These are phyloP conservation scores for Exidia glandulosa DNA, from an alignment of 768 basidiomycete genomes.

Conservation along the genomic window DNA sequence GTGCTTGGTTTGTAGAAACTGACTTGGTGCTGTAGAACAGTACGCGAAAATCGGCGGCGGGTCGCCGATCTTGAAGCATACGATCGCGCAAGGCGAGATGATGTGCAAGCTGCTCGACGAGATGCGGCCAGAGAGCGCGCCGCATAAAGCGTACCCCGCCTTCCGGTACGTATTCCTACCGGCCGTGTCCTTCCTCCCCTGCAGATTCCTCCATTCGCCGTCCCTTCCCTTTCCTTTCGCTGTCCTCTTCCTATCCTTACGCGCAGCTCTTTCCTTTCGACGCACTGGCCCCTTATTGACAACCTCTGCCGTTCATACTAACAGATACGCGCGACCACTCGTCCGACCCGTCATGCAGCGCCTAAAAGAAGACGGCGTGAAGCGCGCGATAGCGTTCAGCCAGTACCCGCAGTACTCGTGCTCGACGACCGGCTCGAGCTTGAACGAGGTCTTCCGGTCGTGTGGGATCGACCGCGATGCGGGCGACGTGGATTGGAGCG, in stretches of 20 bases:
- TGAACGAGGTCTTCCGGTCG: constrained; percentile 78
- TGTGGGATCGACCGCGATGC: constrained; percentile 48
- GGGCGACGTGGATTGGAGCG: constrained; percentile 81
- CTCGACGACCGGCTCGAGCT: constrained; percentile 92
- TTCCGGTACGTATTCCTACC: constrained; percentile 65
- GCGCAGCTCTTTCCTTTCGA: too few relatives aligned
- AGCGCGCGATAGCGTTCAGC: constrained; percentile 87
- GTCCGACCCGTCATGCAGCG: constrained; percentile 72
- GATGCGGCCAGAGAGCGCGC: constrained; percentile 83
- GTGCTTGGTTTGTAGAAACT: too few relatives aligned
- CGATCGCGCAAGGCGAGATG: constrained; percentile 74
- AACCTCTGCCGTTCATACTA: neutral
- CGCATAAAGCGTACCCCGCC: constrained; percentile 92
- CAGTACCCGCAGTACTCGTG: constrained; percentile 99
- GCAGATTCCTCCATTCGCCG: too few relatives aligned
- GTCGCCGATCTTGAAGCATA: constrained; percentile 89
- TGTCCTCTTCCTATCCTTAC: neutral
- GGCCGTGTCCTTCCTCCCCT: neutral
- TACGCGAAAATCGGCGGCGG: constrained; percentile 94
- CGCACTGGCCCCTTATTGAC: too few relatives aligned
- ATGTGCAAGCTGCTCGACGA: constrained; percentile 91
- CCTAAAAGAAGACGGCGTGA: constrained; percentile 86
- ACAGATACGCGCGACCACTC: constrained; percentile 63
- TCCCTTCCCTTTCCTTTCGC: neutral
- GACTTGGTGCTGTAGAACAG: too few relatives aligned